A percentile compares a stretch with the other conserved stretches of the same genome.
Evolutionary conservation across 768 basidiomycete species (phyloP).

Genomic region (Strobilomyces confusus): DNA sequence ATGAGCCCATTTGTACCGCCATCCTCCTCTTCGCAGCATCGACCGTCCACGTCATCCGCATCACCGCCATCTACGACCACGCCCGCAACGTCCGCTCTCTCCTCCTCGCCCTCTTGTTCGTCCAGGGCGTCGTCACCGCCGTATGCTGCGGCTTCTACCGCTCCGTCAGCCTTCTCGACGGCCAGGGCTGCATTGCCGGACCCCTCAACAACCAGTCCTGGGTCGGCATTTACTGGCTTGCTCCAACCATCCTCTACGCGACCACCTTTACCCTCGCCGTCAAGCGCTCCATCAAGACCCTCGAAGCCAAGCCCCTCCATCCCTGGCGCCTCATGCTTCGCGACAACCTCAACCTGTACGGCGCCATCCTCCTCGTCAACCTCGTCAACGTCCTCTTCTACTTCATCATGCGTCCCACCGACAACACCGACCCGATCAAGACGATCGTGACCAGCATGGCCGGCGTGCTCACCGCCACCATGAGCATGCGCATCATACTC

Average conservation of each 20-base stretch:
- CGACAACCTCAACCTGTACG: slow-evolving; percentile 84
- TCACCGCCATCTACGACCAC: slow-evolving; percentile 73
- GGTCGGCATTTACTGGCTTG: slow-evolving; percentile 86
- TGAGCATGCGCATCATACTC: slow-evolving; percentile 85
- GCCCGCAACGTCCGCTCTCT: slow-evolving; percentile 46
- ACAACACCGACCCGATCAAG: slow-evolving; percentile 59
- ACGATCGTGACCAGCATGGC: slow-evolving; percentile 86
- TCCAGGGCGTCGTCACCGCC: slow-evolving; percentile 71
- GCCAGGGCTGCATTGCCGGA: slow-evolving; percentile 85
- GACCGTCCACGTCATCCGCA: slow-evolving; percentile 74
- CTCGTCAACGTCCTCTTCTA: slow-evolving; percentile 82
- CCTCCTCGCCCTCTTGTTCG: slow-evolving; percentile 57
- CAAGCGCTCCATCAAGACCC: slow-evolving; percentile 21
- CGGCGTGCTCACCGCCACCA: slow-evolving; percentile 81
- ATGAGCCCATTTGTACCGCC: slow-evolving; percentile 84
- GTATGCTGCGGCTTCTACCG: slow-evolving; percentile 76
- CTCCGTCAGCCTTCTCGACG: slow-evolving; percentile 68
- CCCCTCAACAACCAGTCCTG: slow-evolving; percentile 60
- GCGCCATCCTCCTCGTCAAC: slow-evolving; percentile 76
- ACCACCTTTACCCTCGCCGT: slow-evolving; percentile 26
- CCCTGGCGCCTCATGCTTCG: slow-evolving; percentile 89
- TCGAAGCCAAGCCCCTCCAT: slow-evolving; percentile 46
- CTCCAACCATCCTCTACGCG: slow-evolving; percentile 63
- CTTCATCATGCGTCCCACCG: slow-evolving; percentile 75
- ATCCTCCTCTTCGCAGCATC: slow-evolving; percentile 67